phyloP scores from a whole-genome alignment of 2,329 filamentous ascomycete species.

The Teratosphaeria epicoccoides region DNA sequence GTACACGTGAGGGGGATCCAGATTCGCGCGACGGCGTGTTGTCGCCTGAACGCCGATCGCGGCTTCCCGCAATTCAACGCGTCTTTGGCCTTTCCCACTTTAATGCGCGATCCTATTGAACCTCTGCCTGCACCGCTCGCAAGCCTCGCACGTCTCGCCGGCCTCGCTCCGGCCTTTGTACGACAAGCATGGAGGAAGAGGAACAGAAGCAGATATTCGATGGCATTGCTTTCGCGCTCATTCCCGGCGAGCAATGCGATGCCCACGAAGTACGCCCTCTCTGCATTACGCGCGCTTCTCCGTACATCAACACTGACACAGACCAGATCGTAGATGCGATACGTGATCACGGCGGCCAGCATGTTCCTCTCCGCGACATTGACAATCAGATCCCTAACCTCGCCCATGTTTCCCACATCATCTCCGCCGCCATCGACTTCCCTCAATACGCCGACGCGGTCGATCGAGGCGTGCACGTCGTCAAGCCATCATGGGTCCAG shows the following conservation, averaged over 20 bases:
- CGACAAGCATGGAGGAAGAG: background rate
- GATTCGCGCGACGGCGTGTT: background rate
- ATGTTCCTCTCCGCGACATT: constrained; percentile 30
- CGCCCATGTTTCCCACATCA: constrained; percentile 49
- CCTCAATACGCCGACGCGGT: constrained; percentile 68
- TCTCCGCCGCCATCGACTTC: constrained; percentile 78
- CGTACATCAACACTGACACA: background rate
- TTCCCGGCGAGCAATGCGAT: constrained; percentile 27
- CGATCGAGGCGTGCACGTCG: constrained; percentile 70
- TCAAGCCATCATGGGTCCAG: constrained; percentile 71
- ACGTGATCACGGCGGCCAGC: constrained; percentile 39
- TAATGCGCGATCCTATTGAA: background rate
- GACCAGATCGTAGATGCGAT: constrained; percentile 38
- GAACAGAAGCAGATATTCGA: constrained; percentile 23
- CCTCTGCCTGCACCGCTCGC: background rate
- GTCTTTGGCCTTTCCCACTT: background rate
- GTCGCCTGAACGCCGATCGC: background rate
- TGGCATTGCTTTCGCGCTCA: constrained; percentile 32
- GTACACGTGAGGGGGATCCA: background rate
- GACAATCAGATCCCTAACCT: constrained; percentile 27
- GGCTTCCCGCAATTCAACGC: background rate
- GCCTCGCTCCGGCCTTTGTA: background rate
- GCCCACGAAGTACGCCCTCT: background rate
- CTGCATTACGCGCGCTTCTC: background rate
- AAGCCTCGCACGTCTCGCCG: background rate